Conservation (phyloP, 2,329 filamentous ascomycete species). For the Aspergillus hortae region DNA sequence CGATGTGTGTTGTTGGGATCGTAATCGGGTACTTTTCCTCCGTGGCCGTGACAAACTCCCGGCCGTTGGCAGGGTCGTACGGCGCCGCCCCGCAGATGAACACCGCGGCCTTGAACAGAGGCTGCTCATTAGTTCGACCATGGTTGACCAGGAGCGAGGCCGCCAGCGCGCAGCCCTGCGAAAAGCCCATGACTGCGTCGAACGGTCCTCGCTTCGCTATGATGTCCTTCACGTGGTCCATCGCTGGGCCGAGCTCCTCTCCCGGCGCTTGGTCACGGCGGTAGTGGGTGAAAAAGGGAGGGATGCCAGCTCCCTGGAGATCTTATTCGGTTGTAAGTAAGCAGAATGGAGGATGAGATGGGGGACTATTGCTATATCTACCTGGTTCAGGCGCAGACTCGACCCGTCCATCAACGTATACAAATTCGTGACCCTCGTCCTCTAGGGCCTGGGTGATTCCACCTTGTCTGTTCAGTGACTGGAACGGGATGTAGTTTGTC, state of each 20-base stretch:
- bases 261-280: constrained; percentile 20
- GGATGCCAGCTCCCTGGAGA: constrained; percentile 26
- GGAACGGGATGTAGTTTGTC: background rate
- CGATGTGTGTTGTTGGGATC: constrained; percentile 40
- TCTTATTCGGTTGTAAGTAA: constrained; percentile 13
- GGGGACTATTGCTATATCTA: constrained; percentile 8
- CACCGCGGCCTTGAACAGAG: constrained; percentile 28
- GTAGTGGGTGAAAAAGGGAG: constrained; percentile 32
- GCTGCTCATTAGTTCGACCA: constrained; percentile 16
- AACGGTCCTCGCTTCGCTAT: constrained; percentile 28
- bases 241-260: constrained; percentile 20
- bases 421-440: constrained; percentile 26
- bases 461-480: constrained; percentile 15
- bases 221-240: constrained; percentile 20
- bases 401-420: constrained; percentile 25
- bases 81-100: constrained; percentile 28
- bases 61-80: constrained; percentile 21
- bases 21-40: constrained; percentile 17
- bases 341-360: background rate
- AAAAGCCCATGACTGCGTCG: constrained; percentile 31
- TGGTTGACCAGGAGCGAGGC: constrained; percentile 23
- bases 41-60: constrained; percentile 9
- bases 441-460: constrained; percentile 26
- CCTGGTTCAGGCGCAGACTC: constrained; percentile 24
- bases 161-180: constrained; percentile 30